phyloP scores from a whole-genome alignment of 139 green algal genomes.

The Marvania coccoides region DNA sequence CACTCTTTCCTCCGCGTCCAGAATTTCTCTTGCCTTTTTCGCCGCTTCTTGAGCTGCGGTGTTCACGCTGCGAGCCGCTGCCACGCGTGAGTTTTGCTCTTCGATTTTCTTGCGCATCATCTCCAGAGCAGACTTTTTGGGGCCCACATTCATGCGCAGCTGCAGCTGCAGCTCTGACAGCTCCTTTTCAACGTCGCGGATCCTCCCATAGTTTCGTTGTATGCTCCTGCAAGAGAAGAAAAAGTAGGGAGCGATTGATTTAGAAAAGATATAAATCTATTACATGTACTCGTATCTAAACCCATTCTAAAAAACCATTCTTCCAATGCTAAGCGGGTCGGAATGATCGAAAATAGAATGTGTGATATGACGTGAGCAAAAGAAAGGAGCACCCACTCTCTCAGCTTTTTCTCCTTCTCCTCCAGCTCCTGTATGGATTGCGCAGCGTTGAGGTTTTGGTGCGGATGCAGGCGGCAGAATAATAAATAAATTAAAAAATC shows the following conservation, averaged over 20 bases:
- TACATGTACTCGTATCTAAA: too few species aligned
- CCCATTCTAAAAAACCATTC: too few species aligned
- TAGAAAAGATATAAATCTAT: too few species aligned
- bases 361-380: too few species aligned
- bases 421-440: constrained; percentile 33
- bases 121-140: constrained; percentile 46
- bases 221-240: constrained; percentile 30
- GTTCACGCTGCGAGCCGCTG: constrained; percentile 16
- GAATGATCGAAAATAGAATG: too few species aligned
- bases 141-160: constrained; percentile 40
- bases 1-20: constrained; percentile 30
- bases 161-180: constrained; percentile 43
- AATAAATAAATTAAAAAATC: too few species aligned
- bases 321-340: too few species aligned
- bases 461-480: too few species aligned
- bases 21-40: constrained; percentile 34
- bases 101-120: constrained; percentile 54
- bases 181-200: constrained; percentile 51
- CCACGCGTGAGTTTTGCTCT: constrained; percentile 36
- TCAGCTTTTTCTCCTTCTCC: constrained; percentile 44
- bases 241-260: neutral
- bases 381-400: constrained; percentile 27
- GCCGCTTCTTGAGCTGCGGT: constrained; percentile 10
- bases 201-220: constrained; percentile 34
- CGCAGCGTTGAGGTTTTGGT: too few species aligned